phyloP scores from a whole-genome alignment of 202 grass and related monocot genomes.

The Setaria viridis region DNA sequence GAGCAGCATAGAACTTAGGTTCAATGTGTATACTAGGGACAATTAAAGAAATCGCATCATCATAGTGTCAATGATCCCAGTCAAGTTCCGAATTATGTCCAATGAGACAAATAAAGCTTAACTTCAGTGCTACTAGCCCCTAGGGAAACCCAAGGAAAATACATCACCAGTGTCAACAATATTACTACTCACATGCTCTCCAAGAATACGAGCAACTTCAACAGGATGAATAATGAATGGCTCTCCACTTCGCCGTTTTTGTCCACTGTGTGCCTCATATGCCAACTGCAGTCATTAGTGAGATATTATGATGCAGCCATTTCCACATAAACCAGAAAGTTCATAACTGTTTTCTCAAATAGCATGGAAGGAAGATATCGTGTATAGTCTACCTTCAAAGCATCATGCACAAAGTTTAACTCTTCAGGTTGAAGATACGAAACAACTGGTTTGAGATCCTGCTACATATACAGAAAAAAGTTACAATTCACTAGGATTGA shows the following conservation, averaged over 20 bases:
- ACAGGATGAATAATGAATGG: constrained; percentile 99
- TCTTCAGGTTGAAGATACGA: constrained; percentile 90
- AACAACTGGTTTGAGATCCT: constrained; percentile 88
- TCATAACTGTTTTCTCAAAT: background rate
- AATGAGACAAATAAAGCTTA: constrained; percentile 36
- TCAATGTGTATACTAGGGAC: constrained; percentile 29
- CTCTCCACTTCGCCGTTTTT: constrained; percentile 94
- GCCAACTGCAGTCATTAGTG: constrained; percentile 74
- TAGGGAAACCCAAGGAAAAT: constrained; percentile 35
- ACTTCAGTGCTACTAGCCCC: constrained; percentile 33
- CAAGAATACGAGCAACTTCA: constrained; percentile 96
- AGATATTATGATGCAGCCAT: constrained; percentile 38
- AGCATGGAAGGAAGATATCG: constrained; percentile 24
- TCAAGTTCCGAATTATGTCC: constrained; percentile 67
- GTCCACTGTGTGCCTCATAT: constrained; percentile 95
- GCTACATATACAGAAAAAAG: constrained; percentile 39
- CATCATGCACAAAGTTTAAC: constrained; percentile 78
- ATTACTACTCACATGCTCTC: constrained; percentile 79
- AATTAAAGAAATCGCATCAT: background rate
- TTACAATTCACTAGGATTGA: constrained; percentile 29
- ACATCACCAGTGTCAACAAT: constrained; percentile 3
- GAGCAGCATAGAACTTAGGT: constrained; percentile 42
- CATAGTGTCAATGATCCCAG: constrained; percentile 50
- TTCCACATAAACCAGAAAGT: constrained; percentile 29
- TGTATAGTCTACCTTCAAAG: constrained; percentile 79